Conservation (phyloP, 2,329 filamentous ascomycete genomes). For the Neonectria punicea region DNA sequence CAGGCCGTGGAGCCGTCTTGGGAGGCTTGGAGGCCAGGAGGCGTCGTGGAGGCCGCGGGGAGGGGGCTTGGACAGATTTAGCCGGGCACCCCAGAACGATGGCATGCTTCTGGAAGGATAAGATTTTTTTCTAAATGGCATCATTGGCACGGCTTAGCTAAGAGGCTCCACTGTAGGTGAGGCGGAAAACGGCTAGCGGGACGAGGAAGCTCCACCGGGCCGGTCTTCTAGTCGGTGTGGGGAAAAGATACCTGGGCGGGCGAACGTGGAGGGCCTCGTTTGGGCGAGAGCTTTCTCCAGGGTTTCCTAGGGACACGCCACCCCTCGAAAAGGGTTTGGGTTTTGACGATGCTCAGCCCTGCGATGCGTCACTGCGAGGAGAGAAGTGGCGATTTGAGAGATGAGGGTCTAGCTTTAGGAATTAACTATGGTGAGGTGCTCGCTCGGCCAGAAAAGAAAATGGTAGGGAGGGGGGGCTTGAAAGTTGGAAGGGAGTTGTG, state of each 20-base stretch:
- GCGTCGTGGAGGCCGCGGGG: conserved; percentile 27
- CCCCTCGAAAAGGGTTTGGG: neutral
- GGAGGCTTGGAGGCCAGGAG: conserved; percentile 9
- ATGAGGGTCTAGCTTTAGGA: neutral
- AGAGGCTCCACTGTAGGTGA: conserved; percentile 25
- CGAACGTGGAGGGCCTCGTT: conserved; percentile 10
- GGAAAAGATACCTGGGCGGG: conserved; percentile 42
- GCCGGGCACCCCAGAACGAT: conserved; percentile 32
- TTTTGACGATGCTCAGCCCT: conserved; percentile 6
- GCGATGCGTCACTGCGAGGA: neutral
- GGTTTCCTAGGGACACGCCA: conserved; percentile 45
- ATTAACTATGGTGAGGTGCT: neutral
- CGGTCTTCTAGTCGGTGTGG: conserved; percentile 45
- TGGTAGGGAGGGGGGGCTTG: neutral
- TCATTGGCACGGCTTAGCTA: conserved; percentile 30
- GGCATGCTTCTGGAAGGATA: conserved; percentile 46
- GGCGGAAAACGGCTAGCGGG: conserved; percentile 31
- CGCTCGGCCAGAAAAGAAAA: neutral
- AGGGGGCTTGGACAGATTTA: conserved; percentile 35
- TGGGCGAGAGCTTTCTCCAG: conserved; percentile 31
- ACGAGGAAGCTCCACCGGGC: conserved; percentile 41
- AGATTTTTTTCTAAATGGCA: conserved; percentile 42
- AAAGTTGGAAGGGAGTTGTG: conserved; percentile 12
- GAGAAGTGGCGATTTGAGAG: neutral
- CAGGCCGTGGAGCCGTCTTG: conserved; percentile 33